Evolutionary conservation across 306 rosid genomes (phyloP).

Genomic region (Quercus parvula): DNA sequence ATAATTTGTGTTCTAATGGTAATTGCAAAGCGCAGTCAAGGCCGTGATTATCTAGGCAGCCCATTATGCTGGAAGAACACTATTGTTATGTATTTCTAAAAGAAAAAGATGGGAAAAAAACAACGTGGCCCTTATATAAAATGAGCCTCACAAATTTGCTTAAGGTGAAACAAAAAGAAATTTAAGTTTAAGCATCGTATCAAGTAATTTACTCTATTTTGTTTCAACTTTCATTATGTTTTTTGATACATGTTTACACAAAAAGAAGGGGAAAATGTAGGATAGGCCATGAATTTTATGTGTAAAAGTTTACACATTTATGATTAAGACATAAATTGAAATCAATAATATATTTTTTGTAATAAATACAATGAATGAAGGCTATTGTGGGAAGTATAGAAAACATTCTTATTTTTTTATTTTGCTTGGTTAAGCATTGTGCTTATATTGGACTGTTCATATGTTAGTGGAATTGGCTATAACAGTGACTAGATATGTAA

Average conservation of each 20-base stretch:
- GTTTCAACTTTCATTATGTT: not conserved
- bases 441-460: not conserved
- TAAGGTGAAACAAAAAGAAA: not conserved
- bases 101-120: not conserved
- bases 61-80: not conserved
- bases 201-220: not conserved
- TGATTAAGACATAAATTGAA: not conserved
- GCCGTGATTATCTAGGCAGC: not conserved
- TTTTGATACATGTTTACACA: not conserved
- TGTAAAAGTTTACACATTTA: not conserved
- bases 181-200: not conserved
- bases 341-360: no score
- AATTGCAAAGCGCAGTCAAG: not conserved
- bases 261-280: not conserved
- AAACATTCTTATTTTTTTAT: not conserved
- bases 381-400: no score
- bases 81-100: not conserved
- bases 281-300: not conserved
- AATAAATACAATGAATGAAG: no score
- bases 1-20: not conserved
- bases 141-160: not conserved
- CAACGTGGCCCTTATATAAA: not conserved
- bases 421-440: not conserved
- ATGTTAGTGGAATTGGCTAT: not conserved
- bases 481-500: slow-evolving; percentile 10